Conservation (phyloP, 257 asterid species). For the Solanum gandarillasii region DNA sequence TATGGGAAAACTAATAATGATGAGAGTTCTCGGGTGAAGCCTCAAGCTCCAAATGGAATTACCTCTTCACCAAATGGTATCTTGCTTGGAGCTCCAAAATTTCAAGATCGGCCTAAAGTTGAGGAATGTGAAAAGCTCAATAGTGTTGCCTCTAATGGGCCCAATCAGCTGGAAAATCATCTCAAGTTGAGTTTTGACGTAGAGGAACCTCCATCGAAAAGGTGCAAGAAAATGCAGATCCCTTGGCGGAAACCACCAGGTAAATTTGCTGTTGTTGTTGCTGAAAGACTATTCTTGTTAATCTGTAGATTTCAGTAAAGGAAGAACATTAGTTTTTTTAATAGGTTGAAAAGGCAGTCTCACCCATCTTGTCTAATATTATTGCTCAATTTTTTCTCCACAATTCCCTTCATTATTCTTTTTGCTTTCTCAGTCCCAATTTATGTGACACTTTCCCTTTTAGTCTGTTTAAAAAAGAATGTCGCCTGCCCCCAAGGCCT, state of each 20-base stretch:
- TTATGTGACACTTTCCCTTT: neutral
- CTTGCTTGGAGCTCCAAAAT: slow-evolving; percentile 19
- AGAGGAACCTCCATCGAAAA: slow-evolving; percentile 61
- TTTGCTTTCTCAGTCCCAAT: neutral
- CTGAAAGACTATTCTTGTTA: neutral
- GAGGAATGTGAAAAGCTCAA: slow-evolving; percentile 21
- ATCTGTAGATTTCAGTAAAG: neutral
- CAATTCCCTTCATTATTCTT: neutral
- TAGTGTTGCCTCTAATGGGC: slow-evolving; percentile 8
- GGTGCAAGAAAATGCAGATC: slow-evolving; percentile 54
- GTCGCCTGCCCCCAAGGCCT: neutral
- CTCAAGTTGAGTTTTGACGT: slow-evolving; percentile 17
- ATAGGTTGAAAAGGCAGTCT: neutral
- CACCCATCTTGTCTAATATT: neutral
- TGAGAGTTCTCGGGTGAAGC: slow-evolving; percentile 27
- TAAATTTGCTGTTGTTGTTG: slow-evolving; percentile 25
- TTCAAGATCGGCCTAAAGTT: slow-evolving; percentile 4
- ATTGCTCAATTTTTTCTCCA: neutral
- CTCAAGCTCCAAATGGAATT: slow-evolving; percentile 40
- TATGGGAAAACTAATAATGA: slow-evolving; percentile 43
- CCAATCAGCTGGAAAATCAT: slow-evolving; percentile 1
- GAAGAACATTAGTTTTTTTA: neutral
- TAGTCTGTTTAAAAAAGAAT: neutral
- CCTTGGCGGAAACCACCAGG: slow-evolving; percentile 84
- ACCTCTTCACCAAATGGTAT: slow-evolving; percentile 23